These are phyloP conservation scores for Nitzschia putrida DNA, from an alignment of 108 stramenopile genomes.

Conservation along the genomic window DNA sequence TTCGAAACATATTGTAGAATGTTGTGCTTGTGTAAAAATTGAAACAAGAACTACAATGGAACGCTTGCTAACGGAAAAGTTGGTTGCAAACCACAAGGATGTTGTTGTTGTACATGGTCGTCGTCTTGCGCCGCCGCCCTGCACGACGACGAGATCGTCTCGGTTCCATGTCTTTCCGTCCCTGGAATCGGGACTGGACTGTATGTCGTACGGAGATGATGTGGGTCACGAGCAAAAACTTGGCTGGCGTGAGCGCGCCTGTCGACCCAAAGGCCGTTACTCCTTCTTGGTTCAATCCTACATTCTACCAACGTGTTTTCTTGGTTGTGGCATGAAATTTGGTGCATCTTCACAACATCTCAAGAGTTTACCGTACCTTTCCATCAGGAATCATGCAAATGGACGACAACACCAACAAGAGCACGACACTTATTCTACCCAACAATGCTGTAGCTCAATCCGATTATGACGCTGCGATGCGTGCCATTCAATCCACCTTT, in stretches of 20 bases:
- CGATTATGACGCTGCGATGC: slow-evolving; percentile 26
- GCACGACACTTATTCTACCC: not conserved
- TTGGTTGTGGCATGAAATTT: no score
- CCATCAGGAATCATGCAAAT: no score
- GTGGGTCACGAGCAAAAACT: no score
- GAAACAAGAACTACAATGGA: no score
- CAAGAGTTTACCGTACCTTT: no score
- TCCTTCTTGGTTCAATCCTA: slow-evolving; percentile 10
- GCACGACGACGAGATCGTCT: slow-evolving; percentile 9
- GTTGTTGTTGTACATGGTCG: not conserved
- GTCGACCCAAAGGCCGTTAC: no score
- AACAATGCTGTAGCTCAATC: slow-evolving; percentile 27
- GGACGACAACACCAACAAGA: not conserved
- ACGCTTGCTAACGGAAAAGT: no score
- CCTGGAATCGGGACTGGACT: not conserved
- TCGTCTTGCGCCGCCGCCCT: not conserved
- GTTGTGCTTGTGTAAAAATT: not conserved
- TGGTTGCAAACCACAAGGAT: no score
- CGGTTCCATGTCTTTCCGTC: slow-evolving; percentile 20
- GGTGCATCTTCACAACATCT: no score
- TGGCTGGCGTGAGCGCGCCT: no score
- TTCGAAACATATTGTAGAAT: slow-evolving; percentile 91
- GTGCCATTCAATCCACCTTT: slow-evolving; percentile 27
- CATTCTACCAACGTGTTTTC: not conserved
- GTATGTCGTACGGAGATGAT: slow-evolving; percentile 24